Evolutionary conservation across 1,284 basidiomycete species (phyloP), one percentile per base, ranked within the genome.

Genomic region (Volvariella surrecta): DNA sequence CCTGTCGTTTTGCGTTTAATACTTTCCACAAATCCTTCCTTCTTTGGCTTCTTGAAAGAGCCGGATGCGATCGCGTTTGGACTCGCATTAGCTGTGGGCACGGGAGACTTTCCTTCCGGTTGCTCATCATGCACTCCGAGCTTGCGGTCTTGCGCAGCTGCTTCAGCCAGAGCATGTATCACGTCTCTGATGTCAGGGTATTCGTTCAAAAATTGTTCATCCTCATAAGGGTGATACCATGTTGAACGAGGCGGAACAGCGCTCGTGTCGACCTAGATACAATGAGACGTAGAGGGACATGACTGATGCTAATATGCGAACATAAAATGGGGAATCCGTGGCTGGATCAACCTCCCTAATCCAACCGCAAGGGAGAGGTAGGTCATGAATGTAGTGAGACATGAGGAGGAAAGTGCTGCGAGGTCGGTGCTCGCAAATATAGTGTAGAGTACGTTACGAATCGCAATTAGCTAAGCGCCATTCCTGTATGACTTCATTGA

Each of bases 211-310:
- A 71, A 85, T 45, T 74, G 67, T 42, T 78, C 73, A 53, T 84
- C 81, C 44, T 85, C 76, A 48, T 74, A 76, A 1, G 83, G 82
- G 53, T 86, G 80, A 2, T 70, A 66, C 82, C 82, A 86, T 49
- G 76, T 83, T 0, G 77, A 68, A 2, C 82, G 72, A 4, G 80
- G 74, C n/a, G 83, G 82, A 2, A 59, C 64, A 3, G 74, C 71
- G 41, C 60, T 67, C 0, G 80, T 85, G 50, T 86, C 79, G n/a
- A 84, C 76, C 80, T 74, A 44, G 0, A 47, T 9, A n/a, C 17
- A 21, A 21, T 20, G 13, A 31, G 32, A 38, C 41, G 37, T 31
- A 17, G 34, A 39, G 40, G 31, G 7, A 15, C n/a, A 13, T 18
- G 34, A 39, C 24, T 39, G 21, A 28, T 17, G 3, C 18, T 19